These are phyloP conservation scores for Candida sonorensis DNA, from an alignment of 805 yeast species.

Conservation along the genomic window DNA sequence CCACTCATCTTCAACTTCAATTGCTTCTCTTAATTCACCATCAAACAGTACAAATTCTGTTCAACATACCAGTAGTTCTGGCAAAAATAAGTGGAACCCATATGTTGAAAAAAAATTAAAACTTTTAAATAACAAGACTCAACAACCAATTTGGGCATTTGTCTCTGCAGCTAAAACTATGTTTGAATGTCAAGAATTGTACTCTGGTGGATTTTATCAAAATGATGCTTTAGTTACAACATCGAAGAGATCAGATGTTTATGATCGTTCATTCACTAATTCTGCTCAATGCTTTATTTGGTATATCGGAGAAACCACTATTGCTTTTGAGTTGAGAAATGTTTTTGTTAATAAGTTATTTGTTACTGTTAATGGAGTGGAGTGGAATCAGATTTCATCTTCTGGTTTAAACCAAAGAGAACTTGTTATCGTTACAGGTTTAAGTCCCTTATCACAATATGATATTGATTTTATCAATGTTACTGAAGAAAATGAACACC, in stretches of 20 bases:
- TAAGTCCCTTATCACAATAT: slow-evolving; percentile 59
- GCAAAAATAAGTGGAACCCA: slow-evolving; percentile 15
- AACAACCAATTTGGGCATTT: slow-evolving; percentile 50
- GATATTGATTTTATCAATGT: slow-evolving; percentile 43
- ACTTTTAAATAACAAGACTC: slow-evolving; percentile 12
- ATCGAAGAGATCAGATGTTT: slow-evolving; percentile 25
- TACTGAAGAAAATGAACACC: slow-evolving; percentile 22
- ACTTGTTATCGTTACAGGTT: slow-evolving; percentile 53
- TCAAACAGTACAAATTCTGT: too few species aligned
- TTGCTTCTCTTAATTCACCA: slow-evolving; percentile 1
- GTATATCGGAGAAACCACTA: slow-evolving; percentile 45
- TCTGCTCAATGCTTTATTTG: slow-evolving; percentile 34
- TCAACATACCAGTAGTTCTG: too few species aligned
- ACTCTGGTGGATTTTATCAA: slow-evolving; percentile 33
- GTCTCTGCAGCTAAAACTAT: slow-evolving; percentile 45
- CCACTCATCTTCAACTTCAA: slow-evolving; percentile 3
- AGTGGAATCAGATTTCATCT: slow-evolving; percentile 60
- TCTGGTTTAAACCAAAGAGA: slow-evolving; percentile 42
- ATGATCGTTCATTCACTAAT: slow-evolving; percentile 17
- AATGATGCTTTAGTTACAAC: slow-evolving; percentile 32
- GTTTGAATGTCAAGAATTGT: slow-evolving; percentile 37
- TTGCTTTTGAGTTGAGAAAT: slow-evolving; percentile 44
- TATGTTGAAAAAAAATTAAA: slow-evolving; percentile 21
- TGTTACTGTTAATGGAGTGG: slow-evolving; percentile 55
- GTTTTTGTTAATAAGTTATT: slow-evolving; percentile 35